These are phyloP conservation scores for Tanacetum coccineum DNA, from an alignment of 129 eudicot genomes.

Conservation along the genomic window DNA sequence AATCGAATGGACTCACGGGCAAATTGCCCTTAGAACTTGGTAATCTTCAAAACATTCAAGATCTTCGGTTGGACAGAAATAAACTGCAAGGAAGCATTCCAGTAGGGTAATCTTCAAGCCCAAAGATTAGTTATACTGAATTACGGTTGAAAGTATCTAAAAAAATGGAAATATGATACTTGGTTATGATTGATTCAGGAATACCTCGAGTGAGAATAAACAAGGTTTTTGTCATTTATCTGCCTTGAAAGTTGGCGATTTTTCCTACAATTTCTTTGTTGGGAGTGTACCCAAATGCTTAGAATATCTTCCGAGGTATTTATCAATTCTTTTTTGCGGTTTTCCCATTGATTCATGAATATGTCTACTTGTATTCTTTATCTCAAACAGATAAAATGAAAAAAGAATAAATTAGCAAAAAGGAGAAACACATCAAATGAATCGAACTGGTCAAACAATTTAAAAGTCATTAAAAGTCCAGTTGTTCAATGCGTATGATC, in stretches of 20 bases:
- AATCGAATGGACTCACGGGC: conserved; percentile 84
- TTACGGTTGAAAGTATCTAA: conserved; percentile 1
- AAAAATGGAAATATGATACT: neutral
- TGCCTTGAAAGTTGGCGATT: conserved; percentile 61
- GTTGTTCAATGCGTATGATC: neutral
- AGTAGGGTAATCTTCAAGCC: conserved; percentile 45
- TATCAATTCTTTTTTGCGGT: neutral
- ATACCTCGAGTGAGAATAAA: conserved; percentile 38
- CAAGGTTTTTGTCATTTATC: conserved; percentile 74
- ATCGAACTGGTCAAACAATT: neutral
- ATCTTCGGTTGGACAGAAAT: conserved; percentile 84
- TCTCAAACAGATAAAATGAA: neutral
- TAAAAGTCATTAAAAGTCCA: neutral
- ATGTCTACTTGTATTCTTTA: neutral
- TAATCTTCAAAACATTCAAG: conserved; percentile 68
- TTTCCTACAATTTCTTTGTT: conserved; percentile 68
- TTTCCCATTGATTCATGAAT: neutral
- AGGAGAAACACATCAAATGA: neutral
- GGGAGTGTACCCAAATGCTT: conserved; percentile 83
- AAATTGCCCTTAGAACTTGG: conserved; percentile 63
- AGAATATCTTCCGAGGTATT: conserved; percentile 68
- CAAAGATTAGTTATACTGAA: neutral
- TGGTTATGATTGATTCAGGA: conserved; percentile 32
- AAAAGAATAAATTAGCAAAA: neutral
- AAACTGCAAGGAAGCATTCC: conserved; percentile 65